A percentile compares a stretch with the other conserved stretches of the same genome.
These are phyloP conservation scores for Hordeum vulgare DNA, from an alignment of 176 grass and related monocot species.

Conservation along the genomic window DNA sequence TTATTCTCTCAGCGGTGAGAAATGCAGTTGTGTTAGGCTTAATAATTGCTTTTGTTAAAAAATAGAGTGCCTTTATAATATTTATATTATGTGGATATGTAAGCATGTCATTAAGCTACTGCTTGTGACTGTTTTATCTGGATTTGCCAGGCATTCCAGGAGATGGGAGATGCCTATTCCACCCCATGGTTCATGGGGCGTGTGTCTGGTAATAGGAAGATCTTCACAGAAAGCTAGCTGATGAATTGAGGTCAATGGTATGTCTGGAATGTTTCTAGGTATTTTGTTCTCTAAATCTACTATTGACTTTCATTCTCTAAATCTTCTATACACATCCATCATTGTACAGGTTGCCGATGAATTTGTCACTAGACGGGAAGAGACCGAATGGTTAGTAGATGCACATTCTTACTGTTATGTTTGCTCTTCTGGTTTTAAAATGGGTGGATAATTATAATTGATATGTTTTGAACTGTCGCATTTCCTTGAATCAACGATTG, in stretches of 20 bases:
- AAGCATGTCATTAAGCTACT: neutral
- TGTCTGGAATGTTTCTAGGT: no score
- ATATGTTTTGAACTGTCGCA: neutral
- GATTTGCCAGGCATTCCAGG: constrained; percentile 64
- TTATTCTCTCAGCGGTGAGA: constrained; percentile 78
- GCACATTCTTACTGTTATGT: neutral
- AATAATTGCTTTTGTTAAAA: neutral
- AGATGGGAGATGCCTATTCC: constrained; percentile 30
- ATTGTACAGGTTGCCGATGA: constrained; percentile 66
- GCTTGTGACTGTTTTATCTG: constrained; percentile 10
- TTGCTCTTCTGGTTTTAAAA: neutral
- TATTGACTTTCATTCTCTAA: no score
- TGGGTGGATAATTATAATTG: neutral
- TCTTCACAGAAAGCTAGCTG: constrained; percentile 73
- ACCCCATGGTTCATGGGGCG: constrained; percentile 71
- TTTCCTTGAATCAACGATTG: neutral
- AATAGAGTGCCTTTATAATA: neutral
- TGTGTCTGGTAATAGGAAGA: constrained; percentile 50
- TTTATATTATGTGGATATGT: neutral
- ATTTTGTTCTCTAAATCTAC: no score
- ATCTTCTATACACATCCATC: neutral
- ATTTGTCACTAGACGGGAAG: constrained; percentile 63
- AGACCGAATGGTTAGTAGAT: constrained; percentile 71
- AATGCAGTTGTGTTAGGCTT: neutral
- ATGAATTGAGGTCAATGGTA: constrained; percentile 90